Evolutionary conservation across 257 asterid genomes (phyloP), one percentile per base, ranked within the genome.

Genomic region (Primulina tabacum): DNA sequence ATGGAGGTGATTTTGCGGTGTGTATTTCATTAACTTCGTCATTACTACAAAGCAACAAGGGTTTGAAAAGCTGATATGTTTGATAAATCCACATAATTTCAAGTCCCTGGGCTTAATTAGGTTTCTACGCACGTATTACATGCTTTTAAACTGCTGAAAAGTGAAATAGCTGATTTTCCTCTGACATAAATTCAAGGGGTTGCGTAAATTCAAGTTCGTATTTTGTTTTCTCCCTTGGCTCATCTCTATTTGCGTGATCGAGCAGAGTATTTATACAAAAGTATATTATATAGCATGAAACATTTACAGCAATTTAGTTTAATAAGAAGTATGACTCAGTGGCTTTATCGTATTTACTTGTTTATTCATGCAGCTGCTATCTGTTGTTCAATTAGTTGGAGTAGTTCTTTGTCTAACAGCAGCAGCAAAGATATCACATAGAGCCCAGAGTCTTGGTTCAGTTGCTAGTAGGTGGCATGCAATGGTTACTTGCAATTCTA

Each of bases 391-490:
- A 67, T 75, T 91, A 73, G 92, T 84, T 7, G 97, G 96, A 67
- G 81, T 91, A 53, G 79, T 91, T 77, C 82, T 89, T 58, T 91
- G 97, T 75, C 84, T 91, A 17, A 80, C 62, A 58, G 90, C 92
- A 64, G 97, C 97, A 7, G 83, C 96, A 64, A 91, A 85, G 86
- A 84, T 91, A 80, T 91, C 97, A 11, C 97, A 91, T 55, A 86
- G 97, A 82, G 97, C 97, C 67, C 95, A 86, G 71, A 82, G 91
- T 74, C 84, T 89, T 63, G 93, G 93, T 73, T 82, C 97, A 52
- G 69, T 87, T 62, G 95, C 96, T 66, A 87, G 97, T 81, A 83
- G 90, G 77, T 91, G 97, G 97, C 97, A 91, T 77, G 90, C 90
- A 50, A 70, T 86, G 60, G 86, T 77, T 58, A 87, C 93, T 52